Evolutionary conservation across 768 basidiomycete species (phyloP).

Genomic region (Pulveroboletus frians): DNA sequence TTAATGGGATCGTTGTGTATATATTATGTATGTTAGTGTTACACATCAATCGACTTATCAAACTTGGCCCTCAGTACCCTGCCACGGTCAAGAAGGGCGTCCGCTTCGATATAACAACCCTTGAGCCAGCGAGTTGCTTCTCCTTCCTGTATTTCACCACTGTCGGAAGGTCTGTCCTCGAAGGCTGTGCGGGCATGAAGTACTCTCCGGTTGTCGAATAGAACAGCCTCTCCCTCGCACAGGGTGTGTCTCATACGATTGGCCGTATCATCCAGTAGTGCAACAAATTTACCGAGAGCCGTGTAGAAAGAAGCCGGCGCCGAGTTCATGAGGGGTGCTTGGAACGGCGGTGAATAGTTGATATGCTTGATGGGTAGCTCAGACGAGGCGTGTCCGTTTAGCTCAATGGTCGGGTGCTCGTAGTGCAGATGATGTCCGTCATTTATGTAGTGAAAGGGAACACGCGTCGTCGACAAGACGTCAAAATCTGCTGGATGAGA

Average conservation of each 20-base stretch:
- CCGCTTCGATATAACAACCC: conserved; percentile 76
- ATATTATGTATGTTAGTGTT: neutral
- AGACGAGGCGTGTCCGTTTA: conserved; percentile 31
- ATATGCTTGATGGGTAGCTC: conserved; percentile 50
- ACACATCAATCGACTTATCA: conserved; percentile 1
- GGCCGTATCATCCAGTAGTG: conserved; percentile 46
- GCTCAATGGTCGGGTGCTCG: conserved; percentile 71
- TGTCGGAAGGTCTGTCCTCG: conserved; percentile 30
- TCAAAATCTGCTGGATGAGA: conserved; percentile 49
- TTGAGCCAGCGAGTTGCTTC: conserved; percentile 81
- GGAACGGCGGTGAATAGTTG: conserved; percentile 95
- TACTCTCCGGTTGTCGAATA: conserved; percentile 91
- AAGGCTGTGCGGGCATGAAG: conserved; percentile 87
- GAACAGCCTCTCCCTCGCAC: conserved; percentile 74
- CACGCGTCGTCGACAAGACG: conserved; percentile 53
- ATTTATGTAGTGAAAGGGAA: conserved; percentile 90
- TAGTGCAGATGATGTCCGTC: conserved; percentile 78
- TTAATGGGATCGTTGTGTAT: neutral
- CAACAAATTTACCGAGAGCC: conserved; percentile 59
- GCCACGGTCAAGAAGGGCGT: conserved; percentile 55
- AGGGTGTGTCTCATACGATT: conserved; percentile 62
- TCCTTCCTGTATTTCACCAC: conserved; percentile 34
- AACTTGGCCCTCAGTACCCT: conserved; percentile 42
- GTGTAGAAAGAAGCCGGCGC: conserved; percentile 55
- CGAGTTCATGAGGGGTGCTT: conserved; percentile 59